Percentiles rank a stretch among this genome's conserved stretches.
These are phyloP conservation scores for Entamoeba nuttalli DNA, from an alignment of 208 protist species.

Conservation along the genomic window DNA sequence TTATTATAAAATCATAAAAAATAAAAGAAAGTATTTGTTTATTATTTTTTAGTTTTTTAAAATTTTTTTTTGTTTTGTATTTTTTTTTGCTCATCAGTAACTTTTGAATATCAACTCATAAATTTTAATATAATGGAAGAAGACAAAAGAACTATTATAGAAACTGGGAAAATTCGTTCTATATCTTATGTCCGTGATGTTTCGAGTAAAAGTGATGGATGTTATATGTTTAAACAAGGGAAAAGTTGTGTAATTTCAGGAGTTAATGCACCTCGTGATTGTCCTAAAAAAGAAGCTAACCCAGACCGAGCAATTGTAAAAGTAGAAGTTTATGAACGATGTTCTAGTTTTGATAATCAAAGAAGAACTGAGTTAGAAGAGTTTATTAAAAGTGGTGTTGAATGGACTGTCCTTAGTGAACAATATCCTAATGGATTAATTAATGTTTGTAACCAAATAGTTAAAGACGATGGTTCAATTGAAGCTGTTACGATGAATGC, in stretches of 20 bases:
- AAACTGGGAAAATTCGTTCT: not conserved
- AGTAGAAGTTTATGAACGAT: not conserved
- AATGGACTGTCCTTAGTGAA: not conserved
- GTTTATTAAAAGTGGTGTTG: not conserved
- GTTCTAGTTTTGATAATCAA: not conserved
- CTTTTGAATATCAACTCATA: no score
- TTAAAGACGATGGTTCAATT: not conserved
- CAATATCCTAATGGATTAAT: not conserved
- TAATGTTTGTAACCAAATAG: not conserved
- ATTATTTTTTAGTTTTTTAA: no score
- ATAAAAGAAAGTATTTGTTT: no score
- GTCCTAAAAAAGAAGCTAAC: not conserved
- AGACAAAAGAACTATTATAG: not conserved
- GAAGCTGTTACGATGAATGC: not conserved
- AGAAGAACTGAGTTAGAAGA: not conserved
- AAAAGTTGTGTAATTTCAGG: not conserved
- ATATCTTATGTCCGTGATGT: not conserved
- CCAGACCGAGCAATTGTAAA: not conserved
- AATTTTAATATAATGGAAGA: not conserved
- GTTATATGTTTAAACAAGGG: not conserved
- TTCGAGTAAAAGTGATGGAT: not conserved
- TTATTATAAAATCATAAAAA: no score
- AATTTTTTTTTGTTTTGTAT: no score
- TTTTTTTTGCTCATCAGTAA: no score
- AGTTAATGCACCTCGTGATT: not conserved